Evolutionary conservation across 1,284 basidiomycete species (phyloP), one percentile per base, ranked within the genome.

Genomic region (Microbotryum intermedium): DNA sequence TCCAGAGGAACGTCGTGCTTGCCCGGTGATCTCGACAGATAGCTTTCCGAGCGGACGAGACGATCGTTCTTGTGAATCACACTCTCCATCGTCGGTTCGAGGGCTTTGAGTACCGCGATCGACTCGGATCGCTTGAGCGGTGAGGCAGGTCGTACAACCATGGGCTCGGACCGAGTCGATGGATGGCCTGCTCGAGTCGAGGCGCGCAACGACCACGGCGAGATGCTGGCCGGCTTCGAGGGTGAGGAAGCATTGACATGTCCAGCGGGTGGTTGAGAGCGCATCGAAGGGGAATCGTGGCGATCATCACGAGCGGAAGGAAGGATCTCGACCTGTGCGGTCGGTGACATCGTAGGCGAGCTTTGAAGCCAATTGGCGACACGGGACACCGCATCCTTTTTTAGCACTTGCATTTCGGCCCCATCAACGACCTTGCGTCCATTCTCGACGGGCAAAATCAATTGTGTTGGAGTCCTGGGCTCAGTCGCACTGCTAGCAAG

Each of bases 371-470:
- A 65, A 18, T 55, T 50, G 16, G 49, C 25, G 7, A 67, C 42
- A 7, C 65, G 55, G 2, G 20, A 45, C 29, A 57, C 54, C 2
- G 65, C 65, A 1, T 60, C 60, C 9, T 57, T 50, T 52, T 59
- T 64, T 16, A 67, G 49, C 3, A 46, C 58, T 23, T 61, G 58
- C n/a, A 60, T 25, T 51, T 67, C 65, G 21, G 2, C 44, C 1
- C 25, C 42, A 10, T 65, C 48, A 53, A 67, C 57, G 23, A 67
- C 58, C 29, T 64, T 67, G 23, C 62, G 58, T 0, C 65, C 65
- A 0, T 49, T 20, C 20, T 48, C 48, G 56, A 52, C 42, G 6
- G 57, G 34, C 8, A 44, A 53, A 29, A 53, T 45, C 45, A 53
- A 53, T 20, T 45, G 51, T 13, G 45, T 51, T 20, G 30, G 25